phyloP scores from a whole-genome alignment of 352 stramenopile species.

The Aphanomyces invadans region DNA sequence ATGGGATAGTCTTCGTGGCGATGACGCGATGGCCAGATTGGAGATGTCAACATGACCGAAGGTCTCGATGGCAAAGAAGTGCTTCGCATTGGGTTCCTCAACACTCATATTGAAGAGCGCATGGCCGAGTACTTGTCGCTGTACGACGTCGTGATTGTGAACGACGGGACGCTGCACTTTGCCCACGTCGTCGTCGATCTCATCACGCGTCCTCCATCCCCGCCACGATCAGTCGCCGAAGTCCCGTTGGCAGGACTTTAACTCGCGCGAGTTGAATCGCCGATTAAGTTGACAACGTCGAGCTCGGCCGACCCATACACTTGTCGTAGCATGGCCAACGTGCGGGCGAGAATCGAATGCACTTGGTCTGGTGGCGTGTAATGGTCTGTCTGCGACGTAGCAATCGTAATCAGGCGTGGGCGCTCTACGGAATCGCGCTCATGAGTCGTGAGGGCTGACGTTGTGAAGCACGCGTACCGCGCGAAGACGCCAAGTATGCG shows the following conservation, averaged over 20 bases:
- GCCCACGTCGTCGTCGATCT: slow-evolving; percentile 11
- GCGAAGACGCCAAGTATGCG: slow-evolving; percentile 29
- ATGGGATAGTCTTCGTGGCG: not conserved
- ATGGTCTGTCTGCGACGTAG: slow-evolving; percentile 64
- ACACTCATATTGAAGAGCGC: slow-evolving; percentile 53
- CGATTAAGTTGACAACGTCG: not conserved
- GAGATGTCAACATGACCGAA: slow-evolving; percentile 49
- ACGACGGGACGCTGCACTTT: slow-evolving; percentile 44
- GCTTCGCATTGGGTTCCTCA: slow-evolving; percentile 61
- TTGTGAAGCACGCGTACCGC: not conserved
- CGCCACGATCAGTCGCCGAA: too few species aligned
- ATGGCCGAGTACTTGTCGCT: slow-evolving; percentile 54
- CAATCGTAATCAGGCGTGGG: slow-evolving; percentile 74
- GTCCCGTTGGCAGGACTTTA: not conserved
- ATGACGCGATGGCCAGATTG: slow-evolving; percentile 20
- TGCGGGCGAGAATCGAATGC: slow-evolving; percentile 35
- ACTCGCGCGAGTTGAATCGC: not conserved
- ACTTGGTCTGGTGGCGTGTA: slow-evolving; percentile 64
- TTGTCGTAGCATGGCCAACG: slow-evolving; percentile 41
- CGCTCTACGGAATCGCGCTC: slow-evolving; percentile 7
- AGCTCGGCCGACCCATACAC: not conserved
- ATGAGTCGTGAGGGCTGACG: not conserved
- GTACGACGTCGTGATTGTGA: slow-evolving; percentile 61
- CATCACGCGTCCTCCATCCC: not conserved
- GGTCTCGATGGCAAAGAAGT: slow-evolving; percentile 48